Evolutionary conservation across 345 rosid genomes (phyloP), one percentile per base, ranked within the genome.

Genomic region (Populus simonii): DNA sequence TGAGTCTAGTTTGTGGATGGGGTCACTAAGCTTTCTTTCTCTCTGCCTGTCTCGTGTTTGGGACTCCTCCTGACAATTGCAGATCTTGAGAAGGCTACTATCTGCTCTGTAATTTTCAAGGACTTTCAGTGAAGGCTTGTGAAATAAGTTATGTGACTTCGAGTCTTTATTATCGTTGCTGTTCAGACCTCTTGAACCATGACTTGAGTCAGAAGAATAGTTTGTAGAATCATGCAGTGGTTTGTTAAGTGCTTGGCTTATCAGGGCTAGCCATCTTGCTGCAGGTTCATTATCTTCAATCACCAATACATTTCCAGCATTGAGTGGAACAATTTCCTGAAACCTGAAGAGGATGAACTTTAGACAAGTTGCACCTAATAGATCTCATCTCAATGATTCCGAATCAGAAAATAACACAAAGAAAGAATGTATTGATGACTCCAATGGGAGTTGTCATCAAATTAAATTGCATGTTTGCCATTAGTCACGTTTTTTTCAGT

Each of bases 241-340:
- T 69, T 84, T 89, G 87, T 96, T 93, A 27, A 96, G 90, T 68
- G 97, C 89, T 81, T 92, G 97, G 80, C 87, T 87, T 81, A 96
- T 93, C 2, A 96, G 83, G 79, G 90, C 85, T 16, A 96, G 87
- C 99, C 99, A 96, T 87, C 89, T 96, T 36, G 95, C 96, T 1
- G 99, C 98, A 0, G 98, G 99, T 74, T 96, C 99, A 31, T 92
- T 96, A 85, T 96, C 99, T 84, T 93, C 99, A 41, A 80, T 87
- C 35, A 92, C 98, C 43, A 96, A 83, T 20, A 96, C 94, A 66
- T 96, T 96, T 66, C 99, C 99, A n/a, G 99, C 97, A 81, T 88
- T 96, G 23, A 96, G 81, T 11, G 98, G 98, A 67, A 96, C 98
- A 66, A 96, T 88, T 89, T 96, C 99, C 89, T 96, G 99, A 84